Conservation (phyloP, 1,284 basidiomycete genomes). For the Ganoderma multipileum region DNA sequence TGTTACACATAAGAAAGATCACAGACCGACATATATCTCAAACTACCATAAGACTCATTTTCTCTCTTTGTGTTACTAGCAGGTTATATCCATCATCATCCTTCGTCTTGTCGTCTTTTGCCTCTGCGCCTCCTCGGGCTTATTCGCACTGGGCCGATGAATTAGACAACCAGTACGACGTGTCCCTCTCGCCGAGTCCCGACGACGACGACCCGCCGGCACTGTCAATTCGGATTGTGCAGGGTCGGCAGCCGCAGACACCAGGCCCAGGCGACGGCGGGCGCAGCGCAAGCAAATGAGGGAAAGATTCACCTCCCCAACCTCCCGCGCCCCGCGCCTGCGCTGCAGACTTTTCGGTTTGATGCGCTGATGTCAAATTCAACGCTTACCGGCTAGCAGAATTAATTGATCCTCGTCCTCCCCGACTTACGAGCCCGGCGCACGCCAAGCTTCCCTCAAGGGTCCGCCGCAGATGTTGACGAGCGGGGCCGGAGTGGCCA, state of each 20-base stretch:
- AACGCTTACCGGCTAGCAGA: neutral
- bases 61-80: neutral
- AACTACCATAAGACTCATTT: neutral
- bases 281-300: neutral
- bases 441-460: neutral
- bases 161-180: neutral
- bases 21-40: neutral
- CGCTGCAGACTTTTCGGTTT: neutral
- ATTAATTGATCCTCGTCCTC: neutral
- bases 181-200: neutral
- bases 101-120: neutral
- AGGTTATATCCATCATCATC: neutral
- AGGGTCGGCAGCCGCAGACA: neutral
- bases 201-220: neutral
- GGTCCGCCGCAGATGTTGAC: neutral
- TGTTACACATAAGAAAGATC: neutral
- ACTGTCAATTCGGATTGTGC: neutral
- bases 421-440: neutral
- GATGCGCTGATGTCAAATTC: slow-evolving; percentile 2
- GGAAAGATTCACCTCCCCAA: neutral
- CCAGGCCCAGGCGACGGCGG: neutral
- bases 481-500: neutral
- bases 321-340: neutral
- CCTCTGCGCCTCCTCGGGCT: neutral
- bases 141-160: neutral